Conservation (phyloP, 1,139 yeast genomes). For the Geotrichum bryndzae region DNA sequence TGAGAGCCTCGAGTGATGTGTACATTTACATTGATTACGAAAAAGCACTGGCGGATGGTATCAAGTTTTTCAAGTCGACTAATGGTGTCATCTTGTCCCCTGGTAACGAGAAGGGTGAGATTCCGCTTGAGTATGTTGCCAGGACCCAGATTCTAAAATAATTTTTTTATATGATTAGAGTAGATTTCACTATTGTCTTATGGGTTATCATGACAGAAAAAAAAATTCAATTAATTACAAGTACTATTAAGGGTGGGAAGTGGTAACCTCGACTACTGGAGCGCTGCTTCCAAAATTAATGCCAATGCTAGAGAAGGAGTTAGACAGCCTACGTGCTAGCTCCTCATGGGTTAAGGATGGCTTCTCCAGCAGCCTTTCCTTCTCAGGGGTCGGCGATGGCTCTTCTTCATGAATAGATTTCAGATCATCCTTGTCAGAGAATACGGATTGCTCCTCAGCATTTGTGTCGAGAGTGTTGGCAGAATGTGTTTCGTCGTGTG, state of each 20-base stretch:
- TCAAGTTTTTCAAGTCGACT: conserved; percentile 55
- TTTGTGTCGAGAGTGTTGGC: background rate
- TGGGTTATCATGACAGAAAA: background rate
- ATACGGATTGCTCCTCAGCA: background rate
- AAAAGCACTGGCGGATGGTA: conserved; percentile 42
- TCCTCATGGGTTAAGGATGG: conserved; percentile 7
- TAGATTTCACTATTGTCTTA: background rate
- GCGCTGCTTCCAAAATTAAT: conserved; percentile 18
- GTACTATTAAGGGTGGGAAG: conserved; percentile 8
- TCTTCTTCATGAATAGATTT: background rate
- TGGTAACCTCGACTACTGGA: conserved; percentile 18
- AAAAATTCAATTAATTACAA: background rate
- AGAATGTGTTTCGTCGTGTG: background rate
- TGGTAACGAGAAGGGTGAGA: conserved; percentile 52
- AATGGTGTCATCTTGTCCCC: conserved; percentile 71
- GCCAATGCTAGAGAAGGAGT: conserved; percentile 16
- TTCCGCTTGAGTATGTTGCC: conserved; percentile 45
- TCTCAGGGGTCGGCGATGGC: background rate
- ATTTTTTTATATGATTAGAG: background rate
- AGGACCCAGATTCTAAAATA: conserved; percentile 20
- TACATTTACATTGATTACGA: conserved; percentile 57
- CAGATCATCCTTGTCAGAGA: background rate
- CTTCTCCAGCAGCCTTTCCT: background rate
- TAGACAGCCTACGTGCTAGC: conserved; percentile 13
- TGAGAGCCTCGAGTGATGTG: conserved; percentile 55